Base-by-base conservation (phyloP, 2,329 filamentous ascomycete species). In the Cordyceps farinosa region DNA sequence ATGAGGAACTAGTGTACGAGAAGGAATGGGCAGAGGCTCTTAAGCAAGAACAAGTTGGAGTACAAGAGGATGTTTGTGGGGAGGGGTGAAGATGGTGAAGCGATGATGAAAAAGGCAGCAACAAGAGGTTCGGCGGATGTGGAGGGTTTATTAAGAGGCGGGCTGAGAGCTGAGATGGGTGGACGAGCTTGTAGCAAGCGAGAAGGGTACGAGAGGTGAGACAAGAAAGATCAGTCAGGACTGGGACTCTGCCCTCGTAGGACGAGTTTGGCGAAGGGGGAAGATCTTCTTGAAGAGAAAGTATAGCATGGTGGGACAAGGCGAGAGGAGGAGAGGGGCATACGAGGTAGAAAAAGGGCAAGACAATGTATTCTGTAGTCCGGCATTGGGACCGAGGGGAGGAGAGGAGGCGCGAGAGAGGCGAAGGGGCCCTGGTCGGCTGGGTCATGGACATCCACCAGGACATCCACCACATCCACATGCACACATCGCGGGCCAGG, bases 261-360 rank as follows among this genome's bases (percentile, higher is more conserved):
- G 69, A 76, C 69, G 70, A 73, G 69, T 66, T 73, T 69, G 61
- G 66, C 66, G 72, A 74, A 74, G 72, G 72, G 73, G 63, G 63
- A 59, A 58, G 68, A 68, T 69, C 66, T 67, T 62, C 67, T 68
- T 62, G 69, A 68, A 64, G 60, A 65, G 61, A 66, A 65, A 53
- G 61, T 62, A 66, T 53, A 58, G 59, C 47, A 62, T 61, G 50
- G 58, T 62, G 59, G 58, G 59, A 61, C 53, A 53, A 30, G 40
- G 34, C 42, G 32, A 50, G 51, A 61, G 42, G 58, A 53, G 57
- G 53, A 62, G 62, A 62, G 65, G 58, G 63, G 63, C 58, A 54
- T 58, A 62, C 53, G 60, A 64, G 59, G 62, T 62, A 66, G 58
- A 65, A 58, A 52, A 61, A 63, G 60, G 64, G 61, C 60, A 65